Evolutionary conservation across 805 yeast genomes (phyloP), one percentile per base, ranked within the genome.

Genomic region (Candida insectorum): DNA sequence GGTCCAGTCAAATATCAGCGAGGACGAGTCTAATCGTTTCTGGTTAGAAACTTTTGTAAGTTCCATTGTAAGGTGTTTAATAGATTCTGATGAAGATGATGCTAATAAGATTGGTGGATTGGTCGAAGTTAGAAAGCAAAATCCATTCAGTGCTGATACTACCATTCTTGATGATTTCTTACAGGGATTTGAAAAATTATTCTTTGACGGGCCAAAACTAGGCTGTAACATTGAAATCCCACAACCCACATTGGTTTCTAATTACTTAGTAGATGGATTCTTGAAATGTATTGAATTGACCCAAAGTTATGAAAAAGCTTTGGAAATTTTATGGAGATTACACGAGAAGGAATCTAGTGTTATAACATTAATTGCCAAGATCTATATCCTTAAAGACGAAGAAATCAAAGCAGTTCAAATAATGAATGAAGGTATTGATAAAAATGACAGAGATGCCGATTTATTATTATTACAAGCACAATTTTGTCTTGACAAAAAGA

Each of bases 111-210:
- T 55, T 10, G 57, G 81, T 60, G 62, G 83, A 64, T 49, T 93
- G 36, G 95, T 88, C 7, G 95, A 89, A 52, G 82, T 93, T 24
- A 75, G 96, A 44, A 78, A 82, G 39, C 69, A 86, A 36, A 83
- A 87, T 48, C 97, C 97, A 4, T 73, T 93, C 40, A 52, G 68
- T 17, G 61, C 59, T 20, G 61, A 64, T 7, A 69, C 63, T 19
- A 58, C 68, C 10, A 47, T 62, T 22, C 49, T 66, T 41, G 48
- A 54, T 17, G 55, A 59, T 33, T 86, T 86, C 51, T 54, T 85
- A 33, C 60, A 62, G 15, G 85, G 80, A 1, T 84, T 84, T 52
- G 87, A 81, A 54, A 53, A 59, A 33, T 68, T 87, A 38, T 87
- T 81, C 52, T 64, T 62, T 45, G 71, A 73, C 21, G 95, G 95